Conservation (phyloP, 805 yeast genomes). For the Candida chilensis region DNA sequence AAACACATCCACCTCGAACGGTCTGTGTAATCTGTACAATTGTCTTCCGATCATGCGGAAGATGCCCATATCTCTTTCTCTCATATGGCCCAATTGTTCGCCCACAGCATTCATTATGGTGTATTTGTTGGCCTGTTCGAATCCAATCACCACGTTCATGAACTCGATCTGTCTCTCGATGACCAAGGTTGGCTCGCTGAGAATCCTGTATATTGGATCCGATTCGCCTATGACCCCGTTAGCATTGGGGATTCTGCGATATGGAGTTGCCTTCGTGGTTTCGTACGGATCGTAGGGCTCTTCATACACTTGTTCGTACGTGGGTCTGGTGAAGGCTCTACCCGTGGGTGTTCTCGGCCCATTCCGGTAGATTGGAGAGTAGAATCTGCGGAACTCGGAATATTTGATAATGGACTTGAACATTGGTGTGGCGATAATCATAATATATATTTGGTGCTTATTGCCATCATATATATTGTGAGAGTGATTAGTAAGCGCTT, state of each 20-base stretch:
- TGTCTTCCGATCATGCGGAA: slow-evolving; percentile 72
- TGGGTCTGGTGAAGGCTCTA: no score
- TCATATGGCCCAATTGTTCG: slow-evolving; percentile 66
- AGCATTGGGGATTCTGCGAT: no score
- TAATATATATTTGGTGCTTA: neutral
- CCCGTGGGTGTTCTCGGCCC: no score
- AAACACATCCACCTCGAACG: slow-evolving; percentile 67
- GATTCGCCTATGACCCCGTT: slow-evolving; percentile 42
- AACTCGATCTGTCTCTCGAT: slow-evolving; percentile 84
- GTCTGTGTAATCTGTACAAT: slow-evolving; percentile 76
- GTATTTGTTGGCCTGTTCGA: slow-evolving; percentile 85
- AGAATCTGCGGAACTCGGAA: no score
- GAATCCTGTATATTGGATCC: slow-evolving; percentile 53
- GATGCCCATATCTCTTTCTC: slow-evolving; percentile 71
- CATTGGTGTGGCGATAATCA: neutral
- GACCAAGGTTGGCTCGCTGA: slow-evolving; percentile 76
- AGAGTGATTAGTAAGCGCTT: no score
- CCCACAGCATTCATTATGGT: slow-evolving; percentile 68
- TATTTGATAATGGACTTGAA: neutral
- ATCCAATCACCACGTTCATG: slow-evolving; percentile 81
- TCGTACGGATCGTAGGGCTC: no score
- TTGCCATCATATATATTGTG: no score
- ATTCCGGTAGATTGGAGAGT: no score
- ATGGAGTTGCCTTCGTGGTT: no score
- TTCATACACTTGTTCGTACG: no score